These are phyloP conservation scores for Toxoplasma gondii DNA, from an alignment of 169 alveolate species.

Conservation along the genomic window DNA sequence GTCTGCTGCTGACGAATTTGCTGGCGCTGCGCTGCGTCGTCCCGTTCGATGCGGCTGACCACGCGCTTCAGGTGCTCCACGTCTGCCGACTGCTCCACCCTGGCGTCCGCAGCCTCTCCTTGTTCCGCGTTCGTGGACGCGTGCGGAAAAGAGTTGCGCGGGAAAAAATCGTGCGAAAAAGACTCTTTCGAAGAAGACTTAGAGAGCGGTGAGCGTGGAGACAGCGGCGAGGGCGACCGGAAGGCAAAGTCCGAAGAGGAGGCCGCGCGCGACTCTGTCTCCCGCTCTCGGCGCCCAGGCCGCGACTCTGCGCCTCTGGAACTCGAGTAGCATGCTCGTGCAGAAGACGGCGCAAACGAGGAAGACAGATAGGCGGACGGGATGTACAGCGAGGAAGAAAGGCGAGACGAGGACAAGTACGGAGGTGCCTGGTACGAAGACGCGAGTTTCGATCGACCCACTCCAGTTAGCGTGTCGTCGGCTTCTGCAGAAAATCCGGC, in stretches of 20 bases:
- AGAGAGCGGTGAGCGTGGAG: background rate
- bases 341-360: background rate
- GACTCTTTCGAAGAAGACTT: background rate
- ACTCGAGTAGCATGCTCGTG: background rate
- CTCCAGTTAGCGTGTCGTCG: background rate
- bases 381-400: background rate
- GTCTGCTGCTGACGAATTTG: background rate
- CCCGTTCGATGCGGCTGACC: background rate
- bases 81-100: background rate
- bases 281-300: background rate
- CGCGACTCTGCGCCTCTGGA: background rate
- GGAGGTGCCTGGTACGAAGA: background rate
- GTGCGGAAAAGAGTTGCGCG: background rate
- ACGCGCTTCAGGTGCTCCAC: conserved; percentile 13
- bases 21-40: background rate
- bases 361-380: background rate
- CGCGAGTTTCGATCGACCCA: background rate
- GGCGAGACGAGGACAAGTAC: too few relatives aligned
- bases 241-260: background rate
- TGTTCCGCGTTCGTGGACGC: background rate
- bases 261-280: background rate
- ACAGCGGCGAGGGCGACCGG: background rate
- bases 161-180: background rate
- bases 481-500: background rate
- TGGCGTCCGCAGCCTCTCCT: background rate